Evolutionary conservation across 768 basidiomycete species (phyloP).

Genomic region (Candolleomyces efflorescens): DNA sequence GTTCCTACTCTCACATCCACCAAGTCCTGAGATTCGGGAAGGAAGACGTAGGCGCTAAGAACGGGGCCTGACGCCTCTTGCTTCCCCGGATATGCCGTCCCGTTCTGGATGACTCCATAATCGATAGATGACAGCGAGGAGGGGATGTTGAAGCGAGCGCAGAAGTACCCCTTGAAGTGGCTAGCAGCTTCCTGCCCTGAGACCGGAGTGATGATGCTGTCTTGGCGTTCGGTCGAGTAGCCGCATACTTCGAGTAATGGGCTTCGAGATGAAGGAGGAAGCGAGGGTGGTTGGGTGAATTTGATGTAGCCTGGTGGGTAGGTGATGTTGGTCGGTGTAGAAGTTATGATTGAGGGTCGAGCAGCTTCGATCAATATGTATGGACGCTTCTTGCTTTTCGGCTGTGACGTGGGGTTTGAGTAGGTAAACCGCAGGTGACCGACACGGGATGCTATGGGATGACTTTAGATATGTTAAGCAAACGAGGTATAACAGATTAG

Average conservation of each 20-base stretch:
- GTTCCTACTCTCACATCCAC: constrained; percentile 59
- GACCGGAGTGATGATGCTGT: constrained; percentile 52
- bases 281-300: constrained; percentile 32
- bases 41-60: constrained; percentile 48
- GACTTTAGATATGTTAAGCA: neutral
- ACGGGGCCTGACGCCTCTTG: constrained; percentile 34
- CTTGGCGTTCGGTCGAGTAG: constrained; percentile 10
- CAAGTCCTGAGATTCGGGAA: constrained; percentile 24
- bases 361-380: constrained; percentile 70
- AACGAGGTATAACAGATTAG: too few species aligned
- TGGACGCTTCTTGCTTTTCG: constrained; percentile 23
- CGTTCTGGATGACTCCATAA: constrained; percentile 49
- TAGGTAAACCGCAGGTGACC: constrained; percentile 28
- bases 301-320: constrained; percentile 50
- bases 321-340: constrained; percentile 40
- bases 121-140: too few species aligned
- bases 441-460: constrained; percentile 58
- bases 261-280: neutral
- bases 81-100: constrained; percentile 26
- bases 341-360: constrained; percentile 57
- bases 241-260: constrained; percentile 29
- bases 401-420: neutral
- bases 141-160: constrained; percentile 46
- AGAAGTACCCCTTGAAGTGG: constrained; percentile 54
- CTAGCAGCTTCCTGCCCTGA: constrained; percentile 33